phyloP scores from a whole-genome alignment of 2,329 filamentous ascomycete species.

The Byssochlamys sp. region DNA sequence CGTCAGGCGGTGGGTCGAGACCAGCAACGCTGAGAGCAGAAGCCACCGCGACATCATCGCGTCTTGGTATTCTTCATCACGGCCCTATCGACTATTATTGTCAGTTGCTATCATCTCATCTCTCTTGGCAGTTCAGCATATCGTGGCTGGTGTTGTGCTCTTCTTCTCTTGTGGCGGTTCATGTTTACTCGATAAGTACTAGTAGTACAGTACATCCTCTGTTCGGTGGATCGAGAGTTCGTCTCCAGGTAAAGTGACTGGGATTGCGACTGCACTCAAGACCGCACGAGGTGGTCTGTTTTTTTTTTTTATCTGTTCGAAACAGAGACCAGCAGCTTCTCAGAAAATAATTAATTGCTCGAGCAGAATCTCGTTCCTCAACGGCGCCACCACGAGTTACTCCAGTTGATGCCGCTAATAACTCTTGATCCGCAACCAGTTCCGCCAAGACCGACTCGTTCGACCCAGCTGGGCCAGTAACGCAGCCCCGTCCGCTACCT shows the following conservation, averaged over 20 bases:
- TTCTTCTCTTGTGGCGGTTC: not conserved
- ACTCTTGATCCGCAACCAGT: not conserved
- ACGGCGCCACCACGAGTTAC: not conserved
- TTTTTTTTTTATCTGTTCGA: not conserved
- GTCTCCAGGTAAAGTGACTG: not conserved
- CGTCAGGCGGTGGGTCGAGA: slow-evolving; percentile 38
- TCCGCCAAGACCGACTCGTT: not conserved
- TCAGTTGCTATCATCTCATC: not conserved
- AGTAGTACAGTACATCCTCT: too few species aligned
- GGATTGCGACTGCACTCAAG: not conserved
- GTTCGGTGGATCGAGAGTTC: too few species aligned
- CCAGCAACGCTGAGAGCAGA: slow-evolving; percentile 9
- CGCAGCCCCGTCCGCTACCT: not conserved
- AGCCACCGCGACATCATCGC: not conserved
- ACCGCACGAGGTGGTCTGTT: not conserved
- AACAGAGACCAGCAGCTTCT: not conserved
- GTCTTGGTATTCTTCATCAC: not conserved
- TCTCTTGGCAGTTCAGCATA: not conserved
- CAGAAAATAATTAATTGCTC: not conserved
- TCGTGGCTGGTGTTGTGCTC: not conserved
- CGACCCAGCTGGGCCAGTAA: not conserved
- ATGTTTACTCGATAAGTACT: not conserved
- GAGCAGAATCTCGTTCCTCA: not conserved
- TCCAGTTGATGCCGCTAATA: not conserved
- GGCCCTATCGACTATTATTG: not conserved